Percentiles rank a stretch among this genome's conserved stretches.
phyloP scores from a whole-genome alignment of 2,329 filamentous ascomycete species.

The Penicillium sp. region DNA sequence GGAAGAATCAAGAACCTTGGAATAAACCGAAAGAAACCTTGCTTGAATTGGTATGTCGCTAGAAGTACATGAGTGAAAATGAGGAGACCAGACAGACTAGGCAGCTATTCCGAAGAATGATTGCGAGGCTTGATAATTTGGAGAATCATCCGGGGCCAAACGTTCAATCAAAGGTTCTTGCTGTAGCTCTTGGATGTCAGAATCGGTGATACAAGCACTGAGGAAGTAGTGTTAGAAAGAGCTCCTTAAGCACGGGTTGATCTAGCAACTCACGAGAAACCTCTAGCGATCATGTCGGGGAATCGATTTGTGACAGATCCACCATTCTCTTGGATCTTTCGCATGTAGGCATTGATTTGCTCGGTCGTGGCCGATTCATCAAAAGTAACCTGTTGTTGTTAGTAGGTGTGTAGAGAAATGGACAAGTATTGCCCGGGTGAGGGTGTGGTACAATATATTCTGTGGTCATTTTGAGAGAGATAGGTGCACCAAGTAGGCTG shows the following conservation, averaged over 20 bases:
- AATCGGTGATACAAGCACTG: background rate
- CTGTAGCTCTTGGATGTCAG: background rate
- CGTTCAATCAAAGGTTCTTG: background rate
- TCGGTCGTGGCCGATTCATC: slow-evolving; percentile 4
- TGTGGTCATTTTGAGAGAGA: background rate
- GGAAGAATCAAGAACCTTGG: background rate
- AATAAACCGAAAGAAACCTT: background rate
- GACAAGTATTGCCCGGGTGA: background rate
- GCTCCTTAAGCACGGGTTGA: background rate
- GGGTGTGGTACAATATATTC: background rate
- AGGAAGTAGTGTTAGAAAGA: background rate
- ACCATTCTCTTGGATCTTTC: background rate
- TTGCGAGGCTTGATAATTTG: background rate
- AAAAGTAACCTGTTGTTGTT: slow-evolving; percentile 4
- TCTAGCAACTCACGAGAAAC: background rate
- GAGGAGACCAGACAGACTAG: background rate
- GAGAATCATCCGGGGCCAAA: background rate
- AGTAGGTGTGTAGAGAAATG: background rate
- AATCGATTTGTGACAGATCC: slow-evolving; percentile 2
- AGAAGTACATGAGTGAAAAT: background rate
- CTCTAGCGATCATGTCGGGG: background rate
- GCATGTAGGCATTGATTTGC: slow-evolving; percentile 4
- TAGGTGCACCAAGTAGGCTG: background rate
- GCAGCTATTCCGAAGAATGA: background rate
- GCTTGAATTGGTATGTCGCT: background rate